Percentiles rank a stretch among this genome's conserved stretches.
These are phyloP conservation scores for Candida maltosa DNA, from an alignment of 805 yeast species.

Conservation along the genomic window DNA sequence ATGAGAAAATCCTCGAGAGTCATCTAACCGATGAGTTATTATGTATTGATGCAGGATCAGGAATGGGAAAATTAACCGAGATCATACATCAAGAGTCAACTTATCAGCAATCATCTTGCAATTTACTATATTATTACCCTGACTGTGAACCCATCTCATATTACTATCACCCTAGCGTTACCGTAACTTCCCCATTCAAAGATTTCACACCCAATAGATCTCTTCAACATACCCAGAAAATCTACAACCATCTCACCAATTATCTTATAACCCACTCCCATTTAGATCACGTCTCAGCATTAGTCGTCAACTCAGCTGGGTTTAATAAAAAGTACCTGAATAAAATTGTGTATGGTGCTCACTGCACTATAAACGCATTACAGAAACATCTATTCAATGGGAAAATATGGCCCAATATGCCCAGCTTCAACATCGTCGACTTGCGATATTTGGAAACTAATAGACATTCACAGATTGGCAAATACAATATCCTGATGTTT, in stretches of 20 bases:
- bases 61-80: constrained; percentile 54
- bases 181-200: constrained; percentile 22
- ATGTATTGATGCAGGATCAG: constrained; percentile 79
- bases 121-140: constrained; percentile 22
- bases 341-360: constrained; percentile 54
- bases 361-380: constrained; percentile 50
- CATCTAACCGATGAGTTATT: constrained; percentile 38
- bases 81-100: constrained; percentile 22
- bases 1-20: constrained; percentile 23
- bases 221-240: constrained; percentile 16
- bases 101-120: constrained; percentile 6
- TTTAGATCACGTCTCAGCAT: constrained; percentile 71
- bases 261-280: constrained; percentile 79
- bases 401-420: constrained; percentile 74
- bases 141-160: constrained; percentile 22
- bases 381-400: constrained; percentile 66
- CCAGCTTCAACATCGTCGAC: constrained; percentile 24
- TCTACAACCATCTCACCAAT: constrained; percentile 27
- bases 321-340: constrained; percentile 15
- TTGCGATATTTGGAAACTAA: constrained; percentile 15
- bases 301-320: constrained; percentile 70
- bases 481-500: constrained; percentile 25
- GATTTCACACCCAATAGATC: neutral
- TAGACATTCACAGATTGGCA: constrained; percentile 11
- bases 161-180: constrained; percentile 20